These are phyloP conservation scores for Cyberlindnera xishuangbannaensis DNA, from an alignment of 805 yeast genomes.

Conservation along the genomic window DNA sequence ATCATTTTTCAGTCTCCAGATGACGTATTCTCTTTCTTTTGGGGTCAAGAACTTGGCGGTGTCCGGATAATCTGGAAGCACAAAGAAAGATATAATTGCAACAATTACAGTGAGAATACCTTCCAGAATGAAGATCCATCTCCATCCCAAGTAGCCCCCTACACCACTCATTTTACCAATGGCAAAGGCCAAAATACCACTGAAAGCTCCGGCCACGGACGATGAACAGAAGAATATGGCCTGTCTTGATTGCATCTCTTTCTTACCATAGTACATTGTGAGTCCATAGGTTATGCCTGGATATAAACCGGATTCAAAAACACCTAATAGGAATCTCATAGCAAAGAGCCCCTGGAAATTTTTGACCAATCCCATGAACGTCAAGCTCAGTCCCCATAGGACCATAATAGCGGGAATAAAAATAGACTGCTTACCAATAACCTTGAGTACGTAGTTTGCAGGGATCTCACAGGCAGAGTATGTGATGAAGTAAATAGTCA, in stretches of 20 bases:
- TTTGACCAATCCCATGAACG: slow-evolving; percentile 17
- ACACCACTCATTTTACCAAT: slow-evolving; percentile 13
- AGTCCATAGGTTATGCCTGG: slow-evolving; percentile 19
- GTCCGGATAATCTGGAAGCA: slow-evolving; percentile 18
- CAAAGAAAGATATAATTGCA: slow-evolving; percentile 4
- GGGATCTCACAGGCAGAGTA: slow-evolving; percentile 18
- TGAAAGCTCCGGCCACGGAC: slow-evolving; percentile 20
- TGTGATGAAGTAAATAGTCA: slow-evolving; percentile 16
- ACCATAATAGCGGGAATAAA: slow-evolving; percentile 12
- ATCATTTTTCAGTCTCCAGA: slow-evolving; percentile 11
- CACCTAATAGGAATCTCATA: slow-evolving; percentile 14
- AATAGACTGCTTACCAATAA: slow-evolving; percentile 12
- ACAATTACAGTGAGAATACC: slow-evolving; percentile 12
- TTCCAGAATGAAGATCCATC: slow-evolving; percentile 18
- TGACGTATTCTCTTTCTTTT: slow-evolving; percentile 11
- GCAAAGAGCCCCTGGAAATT: slow-evolving; percentile 13
- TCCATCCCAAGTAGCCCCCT: slow-evolving; percentile 14
- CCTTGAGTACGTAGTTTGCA: slow-evolving; percentile 16
- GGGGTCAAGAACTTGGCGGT: slow-evolving; percentile 12
- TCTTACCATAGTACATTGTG: slow-evolving; percentile 22
- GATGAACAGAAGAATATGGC: slow-evolving; percentile 23
- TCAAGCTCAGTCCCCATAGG: slow-evolving; percentile 14
- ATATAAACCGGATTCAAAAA: slow-evolving; percentile 18
- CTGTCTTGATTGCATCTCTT: slow-evolving; percentile 21
- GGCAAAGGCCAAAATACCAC: slow-evolving; percentile 23